Evolutionary conservation across 2,329 filamentous ascomycete genomes (phyloP).

Genomic region (Claviceps sorghi): DNA sequence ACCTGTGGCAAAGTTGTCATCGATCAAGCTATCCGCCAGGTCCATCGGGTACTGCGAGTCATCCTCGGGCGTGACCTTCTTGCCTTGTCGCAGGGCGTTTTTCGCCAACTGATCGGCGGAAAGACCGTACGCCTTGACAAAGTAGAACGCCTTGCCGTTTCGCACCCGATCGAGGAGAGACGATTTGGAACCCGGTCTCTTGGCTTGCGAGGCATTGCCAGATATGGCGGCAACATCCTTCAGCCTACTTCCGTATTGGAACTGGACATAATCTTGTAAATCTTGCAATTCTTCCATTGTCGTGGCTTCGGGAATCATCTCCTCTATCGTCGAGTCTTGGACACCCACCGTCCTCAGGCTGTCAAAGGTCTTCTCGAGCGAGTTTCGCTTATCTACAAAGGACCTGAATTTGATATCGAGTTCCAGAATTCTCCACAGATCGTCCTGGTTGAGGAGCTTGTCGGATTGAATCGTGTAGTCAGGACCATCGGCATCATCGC

Average conservation of each 20-base stretch:
- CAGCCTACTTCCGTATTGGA: conserved; percentile 73
- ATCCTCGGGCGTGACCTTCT: conserved; percentile 74
- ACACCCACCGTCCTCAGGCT: conserved; percentile 52
- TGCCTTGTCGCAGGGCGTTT: conserved; percentile 66
- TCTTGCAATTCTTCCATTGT: conserved; percentile 95
- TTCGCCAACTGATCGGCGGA: conserved; percentile 76
- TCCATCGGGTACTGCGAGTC: conserved; percentile 67
- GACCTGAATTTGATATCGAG: conserved; percentile 91
- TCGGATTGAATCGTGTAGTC: conserved; percentile 66
- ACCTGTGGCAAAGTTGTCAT: conserved; percentile 60
- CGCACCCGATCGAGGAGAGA: conserved; percentile 74
- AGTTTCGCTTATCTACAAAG: conserved; percentile 79
- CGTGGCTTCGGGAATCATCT: conserved; percentile 63
- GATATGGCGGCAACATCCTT: conserved; percentile 60
- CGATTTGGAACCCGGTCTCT: conserved; percentile 71
- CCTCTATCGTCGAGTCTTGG: conserved; percentile 61
- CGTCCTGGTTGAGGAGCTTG: conserved; percentile 80
- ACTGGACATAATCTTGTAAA: conserved; percentile 90
- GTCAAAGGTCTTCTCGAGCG: conserved; percentile 64
- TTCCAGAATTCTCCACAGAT: conserved; percentile 90
- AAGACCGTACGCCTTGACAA: conserved; percentile 84
- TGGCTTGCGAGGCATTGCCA: conserved; percentile 49
- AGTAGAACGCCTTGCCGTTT: conserved; percentile 60
- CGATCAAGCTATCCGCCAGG: conserved; percentile 65
- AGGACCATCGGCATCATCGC: conserved; percentile 53